Conservation (phyloP, 2,329 filamentous ascomycete genomes). For the Ceratocystis papillata region DNA sequence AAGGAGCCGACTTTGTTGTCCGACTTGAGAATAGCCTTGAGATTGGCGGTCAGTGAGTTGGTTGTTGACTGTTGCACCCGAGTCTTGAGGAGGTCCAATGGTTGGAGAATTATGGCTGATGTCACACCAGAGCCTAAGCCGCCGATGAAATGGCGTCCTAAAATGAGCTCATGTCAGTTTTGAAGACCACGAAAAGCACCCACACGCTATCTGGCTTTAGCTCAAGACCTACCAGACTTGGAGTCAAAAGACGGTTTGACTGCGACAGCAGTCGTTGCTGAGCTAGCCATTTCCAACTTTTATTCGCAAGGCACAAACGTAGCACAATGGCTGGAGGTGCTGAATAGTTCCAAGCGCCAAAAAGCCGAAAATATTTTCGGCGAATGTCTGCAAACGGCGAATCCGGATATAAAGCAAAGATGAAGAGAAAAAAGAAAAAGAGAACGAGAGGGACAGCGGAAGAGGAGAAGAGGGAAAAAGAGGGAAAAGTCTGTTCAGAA, state of each 20-base stretch:
- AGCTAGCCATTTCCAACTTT: constrained; percentile 2
- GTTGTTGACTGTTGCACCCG: constrained; percentile 79
- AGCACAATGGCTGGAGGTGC: background rate
- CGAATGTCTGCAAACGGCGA: background rate
- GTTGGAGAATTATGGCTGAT: constrained; percentile 83
- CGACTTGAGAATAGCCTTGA: constrained; percentile 50
- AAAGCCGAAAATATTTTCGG: background rate
- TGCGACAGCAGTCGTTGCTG: constrained; percentile 13
- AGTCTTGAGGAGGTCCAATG: constrained; percentile 92
- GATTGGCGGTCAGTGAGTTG: constrained; percentile 55
- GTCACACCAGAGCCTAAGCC: constrained; percentile 79
- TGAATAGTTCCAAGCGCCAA: background rate
- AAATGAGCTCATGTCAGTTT: constrained; percentile 3
- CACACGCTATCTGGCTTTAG: background rate
- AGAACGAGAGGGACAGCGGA: background rate
- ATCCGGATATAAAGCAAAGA: background rate
- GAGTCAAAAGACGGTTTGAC: constrained; percentile 19
- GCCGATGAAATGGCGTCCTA: constrained; percentile 77
- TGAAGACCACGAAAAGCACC: background rate
- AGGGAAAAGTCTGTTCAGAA: background rate
- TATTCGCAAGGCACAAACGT: background rate
- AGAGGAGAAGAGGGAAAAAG: constrained; percentile 4
- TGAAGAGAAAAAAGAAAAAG: background rate
- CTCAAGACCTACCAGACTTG: constrained; percentile 20
- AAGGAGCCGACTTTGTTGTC: constrained; percentile 53